Evolutionary conservation across 78 protist genomes (phyloP), one percentile per base, ranked within the genome.

Genomic region (Dictyostelium capitatum): DNA sequence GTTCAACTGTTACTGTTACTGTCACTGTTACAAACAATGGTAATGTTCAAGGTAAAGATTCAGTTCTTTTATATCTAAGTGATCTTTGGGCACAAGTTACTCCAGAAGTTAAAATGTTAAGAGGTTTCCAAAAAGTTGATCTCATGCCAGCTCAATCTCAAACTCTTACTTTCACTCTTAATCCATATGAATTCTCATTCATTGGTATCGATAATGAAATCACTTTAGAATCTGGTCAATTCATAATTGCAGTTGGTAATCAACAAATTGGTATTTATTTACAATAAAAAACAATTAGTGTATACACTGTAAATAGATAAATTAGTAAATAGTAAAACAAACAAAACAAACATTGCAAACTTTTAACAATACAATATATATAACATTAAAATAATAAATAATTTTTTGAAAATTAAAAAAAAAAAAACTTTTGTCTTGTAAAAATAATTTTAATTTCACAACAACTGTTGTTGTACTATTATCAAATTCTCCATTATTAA

Each of bases 71-170:
- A 43, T 94, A 67, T 57, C 84, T 94, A 6, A 41, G 67, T 30
- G 96, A 94, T 54, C 72, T 83, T 9, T 79, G 78, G 57, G 89
- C 94, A 46, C 47, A 50, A n/a, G 82, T 89, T 6, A 81, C 94
- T 8, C 96, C 96, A 51, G 96, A 94, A 70, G 94, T 87, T 73
- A 94, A 94, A 79, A 74, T 93, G 96, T 54, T 93, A 3, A 51
- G 64, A 54, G 69, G 57, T 12, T 83, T 84, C 37, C 30, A 53
- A 25, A 93, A 93, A 77, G 78, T 93, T 37, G 89, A 78, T 23
- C 64, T 93, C 11, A 67, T 20, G 30, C 89, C 92, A 37, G 56
- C 25, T 20, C 37, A 93, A 65, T 57, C 92, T 19, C 25, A 12
- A 7, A 37, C 19, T 3, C 46, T 84, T 9, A 10, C 65, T n/a